A percentile compares a stretch with the other conserved stretches of the same genome.
Conservation (phyloP, 805 yeast genomes). For the Brettanomyces sp. region DNA sequence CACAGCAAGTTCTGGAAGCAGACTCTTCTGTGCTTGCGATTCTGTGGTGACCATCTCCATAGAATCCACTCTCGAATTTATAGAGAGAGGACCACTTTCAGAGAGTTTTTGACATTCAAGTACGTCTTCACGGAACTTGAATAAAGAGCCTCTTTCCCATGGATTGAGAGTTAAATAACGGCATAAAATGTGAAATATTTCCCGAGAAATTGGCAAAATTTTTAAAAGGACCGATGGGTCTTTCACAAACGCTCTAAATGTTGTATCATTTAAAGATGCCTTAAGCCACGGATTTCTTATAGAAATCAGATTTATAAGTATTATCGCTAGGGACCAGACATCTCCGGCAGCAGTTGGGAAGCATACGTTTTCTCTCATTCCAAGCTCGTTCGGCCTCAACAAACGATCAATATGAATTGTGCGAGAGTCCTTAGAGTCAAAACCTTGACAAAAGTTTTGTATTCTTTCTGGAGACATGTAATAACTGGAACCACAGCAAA, state of each 20-base stretch:
- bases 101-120: constrained; percentile 21
- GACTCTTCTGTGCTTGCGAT: constrained; percentile 10
- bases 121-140: constrained; percentile 31
- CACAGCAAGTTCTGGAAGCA: constrained; percentile 10
- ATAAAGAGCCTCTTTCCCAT: constrained; percentile 34
- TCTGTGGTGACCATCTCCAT: constrained; percentile 20
- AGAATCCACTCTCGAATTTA: constrained; percentile 18
- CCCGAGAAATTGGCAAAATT: constrained; percentile 65
- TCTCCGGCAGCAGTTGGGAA: constrained; percentile 72
- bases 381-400: constrained; percentile 14
- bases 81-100: constrained; percentile 26
- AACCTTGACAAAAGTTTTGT: constrained; percentile 31
- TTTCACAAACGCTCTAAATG: constrained; percentile 55
- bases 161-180: constrained; percentile 39
- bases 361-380: constrained; percentile 23
- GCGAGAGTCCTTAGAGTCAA: constrained; percentile 23
- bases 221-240: constrained; percentile 46
- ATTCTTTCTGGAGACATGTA: constrained; percentile 89
- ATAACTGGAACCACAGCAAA: constrained; percentile 79
- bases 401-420: constrained; percentile 22
- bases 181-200: constrained; percentile 43
- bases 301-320: constrained; percentile 70
- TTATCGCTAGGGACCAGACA: constrained; percentile 79
- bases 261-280: constrained; percentile 56
- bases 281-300: constrained; percentile 88